A percentile compares a stretch with the other conserved stretches of the same genome.
phyloP scores from a whole-genome alignment of 2,329 filamentous ascomycete genomes.

The Exserohilum turcica region DNA sequence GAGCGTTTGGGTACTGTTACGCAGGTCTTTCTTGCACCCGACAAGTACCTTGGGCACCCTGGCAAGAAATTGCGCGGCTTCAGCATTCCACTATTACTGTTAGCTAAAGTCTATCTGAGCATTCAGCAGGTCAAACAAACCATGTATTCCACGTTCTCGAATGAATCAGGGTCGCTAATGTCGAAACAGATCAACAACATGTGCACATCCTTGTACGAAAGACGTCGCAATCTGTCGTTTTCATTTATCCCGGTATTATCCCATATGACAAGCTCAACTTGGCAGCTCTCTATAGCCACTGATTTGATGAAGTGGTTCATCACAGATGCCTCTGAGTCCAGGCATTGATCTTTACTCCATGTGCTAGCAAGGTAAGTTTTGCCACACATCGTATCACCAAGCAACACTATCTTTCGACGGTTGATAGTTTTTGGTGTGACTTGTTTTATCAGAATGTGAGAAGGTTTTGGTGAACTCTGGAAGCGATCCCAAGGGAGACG shows the following conservation, averaged over 20 bases:
- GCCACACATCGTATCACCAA: slow-evolving; percentile 15
- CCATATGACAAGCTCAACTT: slow-evolving; percentile 12
- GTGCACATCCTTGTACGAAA: slow-evolving; percentile 7
- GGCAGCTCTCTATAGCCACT: neutral
- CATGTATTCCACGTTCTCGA: slow-evolving; percentile 16
- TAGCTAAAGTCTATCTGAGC: neutral
- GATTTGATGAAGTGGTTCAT: slow-evolving; percentile 1
- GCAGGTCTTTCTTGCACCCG: slow-evolving; percentile 22
- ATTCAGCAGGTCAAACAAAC: slow-evolving; percentile 3
- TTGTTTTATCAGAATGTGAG: neutral
- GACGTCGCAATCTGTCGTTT: slow-evolving; percentile 5
- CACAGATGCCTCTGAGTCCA: neutral
- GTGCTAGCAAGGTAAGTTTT: slow-evolving; percentile 14
- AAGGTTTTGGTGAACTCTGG: neutral
- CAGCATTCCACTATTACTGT: slow-evolving; percentile 15
- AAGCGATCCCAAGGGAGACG: neutral
- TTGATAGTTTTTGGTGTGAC: neutral
- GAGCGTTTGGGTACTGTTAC: neutral
- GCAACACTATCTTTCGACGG: slow-evolving; percentile 13
- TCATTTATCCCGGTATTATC: slow-evolving; percentile 6
- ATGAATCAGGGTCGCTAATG: slow-evolving; percentile 12
- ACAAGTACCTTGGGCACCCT: slow-evolving; percentile 22
- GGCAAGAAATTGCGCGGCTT: slow-evolving; percentile 14
- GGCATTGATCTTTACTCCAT: slow-evolving; percentile 1
- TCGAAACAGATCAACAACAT: slow-evolving; percentile 25